Evolutionary conservation across 306 rosid species (phyloP), one percentile per base, ranked within the genome.

Genomic region (Lithocarpus polystachyus): DNA sequence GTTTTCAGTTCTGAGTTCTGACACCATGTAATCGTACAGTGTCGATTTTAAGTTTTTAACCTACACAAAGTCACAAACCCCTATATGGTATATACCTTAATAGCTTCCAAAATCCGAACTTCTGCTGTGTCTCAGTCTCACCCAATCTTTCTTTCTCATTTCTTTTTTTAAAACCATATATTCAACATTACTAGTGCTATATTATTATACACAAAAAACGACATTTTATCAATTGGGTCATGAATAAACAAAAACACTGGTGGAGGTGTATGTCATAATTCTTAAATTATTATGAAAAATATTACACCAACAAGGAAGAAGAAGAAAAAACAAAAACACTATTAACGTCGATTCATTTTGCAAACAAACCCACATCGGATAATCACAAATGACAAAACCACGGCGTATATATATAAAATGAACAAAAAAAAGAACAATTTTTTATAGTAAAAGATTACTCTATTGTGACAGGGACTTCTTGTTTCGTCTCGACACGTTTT

Each of bases 401-500:
- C 75, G 23, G 57, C 7, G 57, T 20, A 45, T 19, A 8, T 31
- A 11, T 29, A 14, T 22, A 19, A 12, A 37, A 35, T 19, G 24
- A 8, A 48, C 23, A 14, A 5, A 52, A 20, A 2, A 9, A n/a
- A 67, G 52, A 73, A 69, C 81, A 48, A 80, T 68, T 22, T 18
- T 54, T 43, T 56, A 72, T 55, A 18, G 79, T 77, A 76, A 2
- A 35, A 19, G n/a, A 8, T 67, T 67, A 67, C 72, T 18, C 15
- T 67, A 48, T 67, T 31, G 37, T 10, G 52, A 67, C 4, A 23
- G 10, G 1, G 72, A 33, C 52, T 48, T 62, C 40, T n/a, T 74
- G 77, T 67, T 75, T 72, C 75, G 88, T 76, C 81, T 18, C 2
- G 86, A 75, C 45, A 89, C 55, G 70, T 85, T 85, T 88, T 93